These are phyloP conservation scores for Globisporangium recalcitrans DNA, from an alignment of 352 stramenopile genomes.

Conservation along the genomic window DNA sequence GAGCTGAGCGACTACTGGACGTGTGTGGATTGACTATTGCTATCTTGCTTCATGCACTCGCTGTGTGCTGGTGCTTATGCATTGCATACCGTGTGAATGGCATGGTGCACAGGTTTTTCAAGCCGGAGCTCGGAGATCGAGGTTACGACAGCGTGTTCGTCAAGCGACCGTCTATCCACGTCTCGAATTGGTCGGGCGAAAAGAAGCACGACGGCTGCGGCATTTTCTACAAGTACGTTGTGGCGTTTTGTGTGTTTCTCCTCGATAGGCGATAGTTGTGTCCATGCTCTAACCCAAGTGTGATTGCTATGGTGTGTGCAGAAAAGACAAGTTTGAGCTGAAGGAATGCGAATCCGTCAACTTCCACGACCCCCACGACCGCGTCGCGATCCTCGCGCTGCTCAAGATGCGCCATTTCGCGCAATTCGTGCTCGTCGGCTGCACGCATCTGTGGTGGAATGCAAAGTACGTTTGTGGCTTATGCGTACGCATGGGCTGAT, in stretches of 20 bases:
- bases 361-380: conserved; percentile 83
- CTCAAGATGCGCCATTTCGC: conserved; percentile 81
- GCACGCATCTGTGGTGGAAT: conserved; percentile 87
- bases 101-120: conserved; percentile 58
- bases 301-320: conserved; percentile 13
- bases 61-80: neutral
- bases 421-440: conserved; percentile 76
- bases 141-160: conserved; percentile 85
- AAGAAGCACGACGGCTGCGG: conserved; percentile 86
- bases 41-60: neutral
- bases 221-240: conserved; percentile 81
- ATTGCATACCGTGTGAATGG: neutral
- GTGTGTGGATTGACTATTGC: conserved; percentile 31
- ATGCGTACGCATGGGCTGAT: neutral
- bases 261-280: neutral
- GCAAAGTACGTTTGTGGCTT: conserved; percentile 44
- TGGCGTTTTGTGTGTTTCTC: neutral
- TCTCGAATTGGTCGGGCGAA: conserved; percentile 83
- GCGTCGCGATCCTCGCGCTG: conserved; percentile 78
- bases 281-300: neutral
- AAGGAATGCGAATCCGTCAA: conserved; percentile 85
- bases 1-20: conserved; percentile 88
- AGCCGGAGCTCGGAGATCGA: conserved; percentile 56
- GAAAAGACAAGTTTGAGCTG: conserved; percentile 82
- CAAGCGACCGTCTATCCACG: conserved; percentile 79